Conservation (phyloP, 192 early-diverging fungal species). For the Coemansia sp. region DNA sequence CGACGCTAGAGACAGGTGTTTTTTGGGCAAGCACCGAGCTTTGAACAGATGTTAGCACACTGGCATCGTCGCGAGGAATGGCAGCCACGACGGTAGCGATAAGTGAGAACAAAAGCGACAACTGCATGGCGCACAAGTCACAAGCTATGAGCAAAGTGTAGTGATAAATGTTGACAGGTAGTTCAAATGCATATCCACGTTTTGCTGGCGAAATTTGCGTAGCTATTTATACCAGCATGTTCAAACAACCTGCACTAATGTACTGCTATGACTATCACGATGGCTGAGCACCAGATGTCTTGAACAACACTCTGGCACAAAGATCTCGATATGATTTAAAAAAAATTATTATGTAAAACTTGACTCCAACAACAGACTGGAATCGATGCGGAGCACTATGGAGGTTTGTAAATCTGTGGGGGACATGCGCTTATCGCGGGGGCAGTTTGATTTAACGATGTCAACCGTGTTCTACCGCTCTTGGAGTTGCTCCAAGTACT, state of each 20-base stretch:
- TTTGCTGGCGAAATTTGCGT: neutral
- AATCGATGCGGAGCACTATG: neutral
- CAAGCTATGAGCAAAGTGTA: too few relatives aligned
- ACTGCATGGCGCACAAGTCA: neutral
- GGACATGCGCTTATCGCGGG: neutral
- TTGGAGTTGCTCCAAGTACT: slow-evolving; percentile 54
- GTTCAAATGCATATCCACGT: neutral
- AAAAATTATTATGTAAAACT: neutral
- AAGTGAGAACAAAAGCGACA: neutral
- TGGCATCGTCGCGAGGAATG: neutral
- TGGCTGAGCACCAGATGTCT: slow-evolving; percentile 1
- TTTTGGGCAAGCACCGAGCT: neutral
- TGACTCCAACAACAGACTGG: neutral
- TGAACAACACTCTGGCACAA: neutral
- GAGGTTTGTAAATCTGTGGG: neutral
- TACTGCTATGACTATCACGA: neutral
- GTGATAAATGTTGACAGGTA: neutral
- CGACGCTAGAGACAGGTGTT: neutral
- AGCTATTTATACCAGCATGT: slow-evolving; percentile 6
- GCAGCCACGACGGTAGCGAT: neutral
- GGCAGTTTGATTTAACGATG: neutral
- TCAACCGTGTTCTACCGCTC: slow-evolving; percentile 27
- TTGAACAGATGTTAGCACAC: neutral
- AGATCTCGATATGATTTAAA: neutral
- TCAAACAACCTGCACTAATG: neutral